phyloP scores from a whole-genome alignment of 495 filamentous ascomycete genomes.

The Platismatia glauca region DNA sequence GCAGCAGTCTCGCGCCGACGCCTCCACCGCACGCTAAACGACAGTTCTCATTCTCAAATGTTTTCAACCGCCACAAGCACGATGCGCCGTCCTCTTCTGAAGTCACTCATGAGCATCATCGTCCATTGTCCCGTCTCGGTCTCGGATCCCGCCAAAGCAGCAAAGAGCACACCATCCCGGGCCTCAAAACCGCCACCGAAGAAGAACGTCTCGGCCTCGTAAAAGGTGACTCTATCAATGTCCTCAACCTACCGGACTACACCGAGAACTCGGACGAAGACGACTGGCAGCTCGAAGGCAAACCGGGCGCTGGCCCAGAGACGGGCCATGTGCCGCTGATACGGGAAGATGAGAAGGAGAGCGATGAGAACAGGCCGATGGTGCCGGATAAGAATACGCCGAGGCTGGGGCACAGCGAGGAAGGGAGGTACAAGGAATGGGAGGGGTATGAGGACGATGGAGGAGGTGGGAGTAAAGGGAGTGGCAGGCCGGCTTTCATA shows the following conservation, averaged over 20 bases:
- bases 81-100: constrained; percentile 30
- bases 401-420: constrained; percentile 1
- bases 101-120: constrained; percentile 17
- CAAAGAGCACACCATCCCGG: constrained; percentile 10
- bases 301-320: neutral
- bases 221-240: constrained; percentile 48
- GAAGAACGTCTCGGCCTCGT: constrained; percentile 86
- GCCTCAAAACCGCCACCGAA: constrained; percentile 56
- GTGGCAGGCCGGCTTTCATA: constrained; percentile 14
- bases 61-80: constrained; percentile 49
- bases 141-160: constrained; percentile 31
- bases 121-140: constrained; percentile 31
- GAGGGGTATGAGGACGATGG: neutral
- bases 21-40: constrained; percentile 46
- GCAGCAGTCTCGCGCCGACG: constrained; percentile 28
- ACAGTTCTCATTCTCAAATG: constrained; percentile 86
- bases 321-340: neutral
- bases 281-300: constrained; percentile 14
- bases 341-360: constrained; percentile 14
- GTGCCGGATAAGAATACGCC: neutral
- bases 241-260: constrained; percentile 8
- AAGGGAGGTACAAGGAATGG: neutral
- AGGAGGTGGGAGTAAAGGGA: constrained; percentile 8
- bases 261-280: constrained; percentile 6
- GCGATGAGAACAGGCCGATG: neutral